Evolutionary conservation across 2,329 filamentous ascomycete species (phyloP), one percentile per base, ranked within the genome.

Genomic region (Falciphora oryzae): DNA sequence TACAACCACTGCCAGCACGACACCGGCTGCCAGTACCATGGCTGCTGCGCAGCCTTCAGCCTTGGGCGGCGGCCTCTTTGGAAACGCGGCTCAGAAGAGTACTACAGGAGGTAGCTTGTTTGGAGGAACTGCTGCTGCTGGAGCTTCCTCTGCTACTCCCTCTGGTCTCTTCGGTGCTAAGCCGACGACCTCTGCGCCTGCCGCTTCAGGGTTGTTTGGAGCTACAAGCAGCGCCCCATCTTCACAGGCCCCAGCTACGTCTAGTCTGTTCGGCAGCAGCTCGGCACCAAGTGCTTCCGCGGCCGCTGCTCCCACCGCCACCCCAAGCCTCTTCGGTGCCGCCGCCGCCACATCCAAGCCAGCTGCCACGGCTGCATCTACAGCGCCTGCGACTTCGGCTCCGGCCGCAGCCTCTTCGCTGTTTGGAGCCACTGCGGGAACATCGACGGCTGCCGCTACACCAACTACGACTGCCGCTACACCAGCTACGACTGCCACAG

Each of bases 191-290:
- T 53, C 44, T n/a, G 7, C 44, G 14, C 44, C 44, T 4, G 44
- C 44, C 44, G 10, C 44, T 1, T 10, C 44, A 8, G 44, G 44
- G 6, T 18, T 58, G 13, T 27, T 58, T 58, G 57, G 57, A 58
- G 27, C 57, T 29, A 16, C n/a, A 14, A 58, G 57, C 57, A 31
- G 11, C 25, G 13, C 57, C 29, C 13, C 57, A 2, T 29, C 57
- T 22, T 58, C 57, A 3, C 57, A 60, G 11, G 58, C 58, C 27
- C 31, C 58, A n/a, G 61, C 65, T 1, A 27, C 63, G 1, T 57
- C 63, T 1, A 35, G 58, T 3, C 61, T 70, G 4, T 67, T 68
- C 61, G 66, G 67, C 14, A 31, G 29, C 6, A 28, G 27, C 28
- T 60, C 31, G 22, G 18, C 22, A n/a, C 58, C 58, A 25, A 35